phyloP scores from a whole-genome alignment of 768 basidiomycete species.

The Russula brevipes region DNA sequence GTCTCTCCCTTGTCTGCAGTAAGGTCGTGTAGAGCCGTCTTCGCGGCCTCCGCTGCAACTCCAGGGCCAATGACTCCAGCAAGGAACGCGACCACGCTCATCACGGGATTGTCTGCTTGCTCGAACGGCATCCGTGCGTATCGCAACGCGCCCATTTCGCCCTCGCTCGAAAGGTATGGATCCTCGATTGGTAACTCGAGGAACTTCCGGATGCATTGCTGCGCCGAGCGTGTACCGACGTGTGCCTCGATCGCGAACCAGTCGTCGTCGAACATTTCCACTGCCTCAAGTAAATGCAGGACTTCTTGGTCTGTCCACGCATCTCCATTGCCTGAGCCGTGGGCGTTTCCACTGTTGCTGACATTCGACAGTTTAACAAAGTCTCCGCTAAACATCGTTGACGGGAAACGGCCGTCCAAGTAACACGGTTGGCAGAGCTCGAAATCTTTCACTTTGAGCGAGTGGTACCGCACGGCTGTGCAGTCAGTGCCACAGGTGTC shows the following conservation, averaged over 20 bases:
- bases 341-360: constrained; percentile 31
- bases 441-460: constrained; percentile 86
- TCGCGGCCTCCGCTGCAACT: constrained; percentile 91
- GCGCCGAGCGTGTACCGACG: constrained; percentile 84
- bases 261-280: constrained; percentile 98
- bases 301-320: constrained; percentile 91
- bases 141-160: constrained; percentile 66
- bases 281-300: constrained; percentile 83
- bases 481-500: constrained; percentile 96
- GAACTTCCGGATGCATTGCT: constrained; percentile 95
- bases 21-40: constrained; percentile 78
- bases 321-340: constrained; percentile 41
- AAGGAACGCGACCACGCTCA: constrained; percentile 97
- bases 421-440: constrained; percentile 91
- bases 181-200: constrained; percentile 96
- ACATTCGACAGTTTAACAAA: constrained; percentile 77
- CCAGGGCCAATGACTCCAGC: constrained; percentile 88
- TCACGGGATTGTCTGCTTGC: constrained; percentile 94
- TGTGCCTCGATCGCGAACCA: constrained; percentile 93
- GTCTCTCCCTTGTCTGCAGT: constrained; percentile 46
- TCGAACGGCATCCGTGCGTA: constrained; percentile 85
- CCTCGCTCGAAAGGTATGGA: constrained; percentile 76
- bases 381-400: constrained; percentile 93
- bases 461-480: constrained; percentile 83
- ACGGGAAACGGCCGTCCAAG: constrained; percentile 94